These are phyloP conservation scores for Tetrastigma voinierianum DNA, from an alignment of 164 flowering plant species.

Conservation along the genomic window DNA sequence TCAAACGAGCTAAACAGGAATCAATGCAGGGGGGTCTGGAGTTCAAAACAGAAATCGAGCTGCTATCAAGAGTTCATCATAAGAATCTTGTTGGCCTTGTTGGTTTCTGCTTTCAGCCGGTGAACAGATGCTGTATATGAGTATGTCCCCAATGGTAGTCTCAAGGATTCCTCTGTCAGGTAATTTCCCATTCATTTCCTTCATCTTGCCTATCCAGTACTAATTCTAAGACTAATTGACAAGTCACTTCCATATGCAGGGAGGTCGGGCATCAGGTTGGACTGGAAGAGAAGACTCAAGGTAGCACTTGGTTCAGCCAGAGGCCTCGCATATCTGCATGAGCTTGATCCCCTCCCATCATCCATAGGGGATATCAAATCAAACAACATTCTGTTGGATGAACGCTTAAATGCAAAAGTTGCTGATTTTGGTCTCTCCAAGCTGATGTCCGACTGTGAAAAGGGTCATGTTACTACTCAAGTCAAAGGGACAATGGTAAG, in stretches of 20 bases:
- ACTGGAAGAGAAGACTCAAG: conserved; percentile 36
- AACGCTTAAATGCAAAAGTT: conserved; percentile 36
- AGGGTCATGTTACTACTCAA: conserved; percentile 38
- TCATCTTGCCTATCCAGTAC: neutral
- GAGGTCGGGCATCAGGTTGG: conserved; percentile 31
- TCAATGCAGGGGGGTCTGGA: conserved; percentile 52
- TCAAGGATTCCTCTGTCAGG: conserved; percentile 48
- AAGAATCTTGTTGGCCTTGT: conserved; percentile 55
- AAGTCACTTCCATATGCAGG: conserved; percentile 14
- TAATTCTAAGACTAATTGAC: neutral
- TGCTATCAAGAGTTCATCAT: conserved; percentile 63
- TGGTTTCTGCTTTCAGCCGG: conserved; percentile 57
- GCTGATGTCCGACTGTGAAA: conserved; percentile 20
- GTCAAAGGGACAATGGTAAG: conserved; percentile 50
- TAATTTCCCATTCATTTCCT: conserved; percentile 15
- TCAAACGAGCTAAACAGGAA: conserved; percentile 56
- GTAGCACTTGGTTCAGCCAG: conserved; percentile 37
- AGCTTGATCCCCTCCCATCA: conserved; percentile 38
- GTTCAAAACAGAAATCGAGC: conserved; percentile 65
- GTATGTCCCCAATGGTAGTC: conserved; percentile 48
- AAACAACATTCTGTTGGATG: conserved; percentile 33
- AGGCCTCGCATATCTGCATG: conserved; percentile 40
- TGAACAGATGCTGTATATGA: conserved; percentile 70
- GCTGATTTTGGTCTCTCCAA: conserved; percentile 44
- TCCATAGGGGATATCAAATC: conserved; percentile 43